Percentiles rank a stretch among this genome's conserved stretches.
phyloP scores from a whole-genome alignment of 1,139 yeast species.

The Magnusiomyces tetraspermus region DNA sequence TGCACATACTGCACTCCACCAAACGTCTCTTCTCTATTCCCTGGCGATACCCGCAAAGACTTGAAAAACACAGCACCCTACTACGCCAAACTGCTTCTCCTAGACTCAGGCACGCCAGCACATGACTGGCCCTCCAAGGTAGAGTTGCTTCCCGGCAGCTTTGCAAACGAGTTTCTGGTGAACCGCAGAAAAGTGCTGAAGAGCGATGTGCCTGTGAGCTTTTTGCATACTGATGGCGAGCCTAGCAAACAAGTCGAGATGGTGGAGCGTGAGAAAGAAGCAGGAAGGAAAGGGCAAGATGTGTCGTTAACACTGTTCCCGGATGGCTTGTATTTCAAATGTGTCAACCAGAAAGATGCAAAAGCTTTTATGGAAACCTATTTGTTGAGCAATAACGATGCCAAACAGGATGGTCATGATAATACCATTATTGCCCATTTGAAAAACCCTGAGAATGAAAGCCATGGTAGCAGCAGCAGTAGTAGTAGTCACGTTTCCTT shows the following conservation, averaged over 20 bases:
- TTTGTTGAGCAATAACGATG: constrained; percentile 23
- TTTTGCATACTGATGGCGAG: neutral
- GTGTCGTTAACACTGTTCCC: constrained; percentile 42
- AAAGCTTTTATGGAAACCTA: constrained; percentile 39
- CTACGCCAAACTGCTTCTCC: constrained; percentile 49
- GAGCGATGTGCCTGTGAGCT: neutral
- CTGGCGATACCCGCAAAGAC: constrained; percentile 9
- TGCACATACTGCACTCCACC: constrained; percentile 49
- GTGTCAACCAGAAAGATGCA: constrained; percentile 29
- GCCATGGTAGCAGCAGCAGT: neutral
- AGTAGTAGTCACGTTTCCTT: neutral
- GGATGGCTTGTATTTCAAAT: constrained; percentile 39
- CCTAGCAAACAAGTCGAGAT: neutral
- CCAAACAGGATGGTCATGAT: too few species aligned
- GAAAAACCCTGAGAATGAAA: too few species aligned
- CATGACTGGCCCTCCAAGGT: neutral
- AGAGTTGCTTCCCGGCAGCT: constrained; percentile 32
- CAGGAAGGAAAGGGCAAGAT: constrained; percentile 2
- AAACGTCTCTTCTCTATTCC: constrained; percentile 14
- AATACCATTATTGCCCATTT: too few species aligned
- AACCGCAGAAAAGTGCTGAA: constrained; percentile 28
- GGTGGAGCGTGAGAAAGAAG: too few species aligned
- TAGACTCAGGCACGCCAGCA: constrained; percentile 35
- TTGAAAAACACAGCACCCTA: constrained; percentile 36
- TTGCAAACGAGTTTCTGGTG: constrained; percentile 29